Conservation (phyloP, 2,329 filamentous ascomycete genomes). For the Stemphylium lycopersici region DNA sequence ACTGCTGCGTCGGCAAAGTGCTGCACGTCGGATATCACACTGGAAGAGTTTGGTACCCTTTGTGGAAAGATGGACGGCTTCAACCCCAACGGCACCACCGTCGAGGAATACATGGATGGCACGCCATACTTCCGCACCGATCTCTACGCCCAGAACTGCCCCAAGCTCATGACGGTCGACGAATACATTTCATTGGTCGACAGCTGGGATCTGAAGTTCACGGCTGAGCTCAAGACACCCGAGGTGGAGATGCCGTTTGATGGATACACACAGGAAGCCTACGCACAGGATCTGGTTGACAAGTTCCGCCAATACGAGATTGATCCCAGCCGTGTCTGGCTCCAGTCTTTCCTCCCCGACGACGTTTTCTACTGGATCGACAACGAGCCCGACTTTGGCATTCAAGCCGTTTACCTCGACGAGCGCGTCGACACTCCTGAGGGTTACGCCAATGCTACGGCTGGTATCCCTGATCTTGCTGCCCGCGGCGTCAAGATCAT, state of each 20-base stretch:
- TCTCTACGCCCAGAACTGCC: constrained; percentile 66
- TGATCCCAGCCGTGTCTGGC: constrained; percentile 51
- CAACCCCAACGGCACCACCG: constrained; percentile 67
- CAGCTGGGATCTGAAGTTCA: constrained; percentile 62
- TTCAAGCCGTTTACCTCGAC: constrained; percentile 70
- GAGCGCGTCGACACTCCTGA: constrained; percentile 59
- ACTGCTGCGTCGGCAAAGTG: constrained; percentile 65
- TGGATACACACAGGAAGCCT: constrained; percentile 69
- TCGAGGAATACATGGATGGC: constrained; percentile 63
- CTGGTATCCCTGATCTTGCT: constrained; percentile 62
- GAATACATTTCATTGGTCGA: constrained; percentile 68
- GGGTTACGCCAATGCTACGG: constrained; percentile 61
- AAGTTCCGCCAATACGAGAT: constrained; percentile 50
- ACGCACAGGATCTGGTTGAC: constrained; percentile 66
- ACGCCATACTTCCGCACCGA: constrained; percentile 69
- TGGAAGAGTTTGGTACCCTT: constrained; percentile 69
- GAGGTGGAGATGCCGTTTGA: constrained; percentile 73
- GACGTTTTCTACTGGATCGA: constrained; percentile 72
- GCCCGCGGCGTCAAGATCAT: constrained; percentile 66
- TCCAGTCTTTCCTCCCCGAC: constrained; percentile 69
- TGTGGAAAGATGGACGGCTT: constrained; percentile 69
- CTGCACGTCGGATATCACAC: constrained; percentile 74
- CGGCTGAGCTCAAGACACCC: constrained; percentile 63
- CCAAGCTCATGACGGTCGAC: constrained; percentile 64
- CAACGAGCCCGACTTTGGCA: constrained; percentile 64